Base-by-base conservation (phyloP, 2,329 filamentous ascomycete genomes). In the Aaosphaeria pasadenensis region DNA sequence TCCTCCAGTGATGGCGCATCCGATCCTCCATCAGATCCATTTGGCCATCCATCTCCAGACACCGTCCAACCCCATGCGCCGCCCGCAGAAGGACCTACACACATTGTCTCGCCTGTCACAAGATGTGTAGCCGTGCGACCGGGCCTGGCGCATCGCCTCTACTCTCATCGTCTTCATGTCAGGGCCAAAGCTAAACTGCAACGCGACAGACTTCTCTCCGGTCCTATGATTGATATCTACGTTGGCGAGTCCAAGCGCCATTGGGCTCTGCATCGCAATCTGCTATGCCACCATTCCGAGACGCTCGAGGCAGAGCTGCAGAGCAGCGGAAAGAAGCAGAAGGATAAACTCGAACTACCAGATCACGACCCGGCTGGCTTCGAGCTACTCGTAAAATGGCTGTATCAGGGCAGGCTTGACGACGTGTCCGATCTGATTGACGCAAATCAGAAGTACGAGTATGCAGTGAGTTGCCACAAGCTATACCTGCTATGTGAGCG, bases 331-430 rank as follows among this genome's bases (percentile, higher is more conserved):
- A 63, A 71, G 45, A 61, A 61, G 40, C 64, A 68, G 43, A 60
- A 66, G 29, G 68, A 72, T 35, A 72, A 60, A 46, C 63, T 80
- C 30, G 75, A 79, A 36, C 65, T 81, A 17, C 69, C 68, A 13
- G 71, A 79, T 9, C 69, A 78, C 58, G 77, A 79, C 46, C 75
- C 78, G 4, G 63, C 65, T 6, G 78, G 77, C 28, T 81, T 80
- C 55, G 77, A 79, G 59, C 60, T 80, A 49, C 70, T 81, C 11
- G 76, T 80, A 5, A 80, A 80, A 62, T 81, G 77, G 77, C 69
- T 81, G 6, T 81, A 81, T 47, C 78, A 80, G 59, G 78, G 78
- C 44, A 73, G 66, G 40, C 71, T 80, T 42, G 76, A 80, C 50
- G 73, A 79, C 52, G 73, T 76, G 17, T 73, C 73, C 4, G 66